Percentiles rank a stretch among this genome's conserved stretches.
Conservation (phyloP, 2,329 filamentous ascomycete species). For the Alternaria alternata region DNA sequence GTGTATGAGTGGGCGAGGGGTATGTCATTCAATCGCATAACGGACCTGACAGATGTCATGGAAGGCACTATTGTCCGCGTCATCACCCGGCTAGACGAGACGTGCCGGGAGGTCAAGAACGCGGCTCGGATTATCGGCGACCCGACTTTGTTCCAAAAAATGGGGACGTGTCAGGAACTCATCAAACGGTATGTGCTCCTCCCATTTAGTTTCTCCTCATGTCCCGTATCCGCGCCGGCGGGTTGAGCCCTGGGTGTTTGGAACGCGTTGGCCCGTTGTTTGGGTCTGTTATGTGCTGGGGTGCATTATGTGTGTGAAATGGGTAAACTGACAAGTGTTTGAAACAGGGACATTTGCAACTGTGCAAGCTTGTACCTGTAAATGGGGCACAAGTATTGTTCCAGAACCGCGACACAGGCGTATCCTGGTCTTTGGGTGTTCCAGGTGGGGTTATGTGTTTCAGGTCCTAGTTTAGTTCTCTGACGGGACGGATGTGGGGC, state of each 20-base stretch:
- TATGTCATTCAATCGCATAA: constrained; percentile 99
- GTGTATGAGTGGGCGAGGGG: constrained; percentile 98
- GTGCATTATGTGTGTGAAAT: neutral
- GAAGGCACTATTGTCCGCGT: constrained; percentile 97
- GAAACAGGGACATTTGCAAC: constrained; percentile 51
- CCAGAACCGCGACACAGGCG: neutral
- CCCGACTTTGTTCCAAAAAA: constrained; percentile 91
- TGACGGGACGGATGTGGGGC: constrained; percentile 1
- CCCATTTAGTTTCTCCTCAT: neutral
- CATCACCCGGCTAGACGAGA: constrained; percentile 93
- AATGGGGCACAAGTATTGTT: constrained; percentile 14
- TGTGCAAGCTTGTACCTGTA: constrained; percentile 53
- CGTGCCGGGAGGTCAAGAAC: constrained; percentile 96
- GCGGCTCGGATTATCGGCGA: constrained; percentile 95
- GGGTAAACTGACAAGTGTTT: constrained; percentile 10
- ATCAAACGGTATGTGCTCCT: constrained; percentile 85
- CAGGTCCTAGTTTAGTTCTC: neutral
- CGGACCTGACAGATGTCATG: constrained; percentile 91
- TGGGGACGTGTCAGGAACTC: constrained; percentile 96
- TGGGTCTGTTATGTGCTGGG: neutral
- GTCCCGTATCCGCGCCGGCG: constrained; percentile 4
- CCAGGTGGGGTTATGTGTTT: neutral
- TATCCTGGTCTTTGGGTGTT: constrained; percentile 2
- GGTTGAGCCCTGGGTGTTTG: neutral
- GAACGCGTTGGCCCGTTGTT: neutral